These are phyloP conservation scores for Buxus sempervirens DNA, from an alignment of 164 flowering plant genomes.

Conservation along the genomic window DNA sequence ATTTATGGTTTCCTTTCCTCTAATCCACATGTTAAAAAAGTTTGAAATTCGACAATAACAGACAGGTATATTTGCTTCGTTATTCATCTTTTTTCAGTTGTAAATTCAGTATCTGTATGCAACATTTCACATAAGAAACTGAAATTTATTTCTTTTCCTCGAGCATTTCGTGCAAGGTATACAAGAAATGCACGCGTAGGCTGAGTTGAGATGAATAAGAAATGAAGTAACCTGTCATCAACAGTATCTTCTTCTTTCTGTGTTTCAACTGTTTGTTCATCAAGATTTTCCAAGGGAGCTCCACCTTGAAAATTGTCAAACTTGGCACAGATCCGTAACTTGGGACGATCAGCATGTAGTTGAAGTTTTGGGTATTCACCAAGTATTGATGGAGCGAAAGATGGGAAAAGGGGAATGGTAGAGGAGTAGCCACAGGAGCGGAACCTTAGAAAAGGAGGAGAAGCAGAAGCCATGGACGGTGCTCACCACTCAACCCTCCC, in stretches of 20 bases:
- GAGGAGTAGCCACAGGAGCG: background rate
- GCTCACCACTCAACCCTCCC: too few species aligned
- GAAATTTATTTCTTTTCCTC: background rate
- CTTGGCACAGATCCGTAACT: constrained; percentile 45
- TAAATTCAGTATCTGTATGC: background rate
- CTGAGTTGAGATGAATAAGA: background rate
- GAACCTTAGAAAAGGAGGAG: background rate
- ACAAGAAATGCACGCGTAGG: too few species aligned
- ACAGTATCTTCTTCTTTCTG: constrained; percentile 37
- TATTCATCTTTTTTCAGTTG: background rate
- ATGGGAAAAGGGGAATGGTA: background rate
- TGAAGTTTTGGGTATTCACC: background rate
- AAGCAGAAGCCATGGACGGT: constrained; percentile 19
- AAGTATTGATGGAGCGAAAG: background rate
- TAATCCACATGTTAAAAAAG: too few species aligned
- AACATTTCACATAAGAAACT: background rate
- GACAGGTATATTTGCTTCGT: background rate
- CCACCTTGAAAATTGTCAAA: constrained; percentile 75
- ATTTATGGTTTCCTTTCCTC: too few species aligned
- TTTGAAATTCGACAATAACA: too few species aligned
- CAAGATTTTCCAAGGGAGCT: constrained; percentile 22
- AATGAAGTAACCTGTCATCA: constrained; percentile 61
- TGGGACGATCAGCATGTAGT: constrained; percentile 1
- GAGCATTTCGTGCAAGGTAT: too few species aligned
- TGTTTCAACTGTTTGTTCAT: constrained; percentile 21